Evolutionary conservation across 495 filamentous ascomycete species (phyloP), one percentile per base, ranked within the genome.

Genomic region (Talaromyces proteolyticus): DNA sequence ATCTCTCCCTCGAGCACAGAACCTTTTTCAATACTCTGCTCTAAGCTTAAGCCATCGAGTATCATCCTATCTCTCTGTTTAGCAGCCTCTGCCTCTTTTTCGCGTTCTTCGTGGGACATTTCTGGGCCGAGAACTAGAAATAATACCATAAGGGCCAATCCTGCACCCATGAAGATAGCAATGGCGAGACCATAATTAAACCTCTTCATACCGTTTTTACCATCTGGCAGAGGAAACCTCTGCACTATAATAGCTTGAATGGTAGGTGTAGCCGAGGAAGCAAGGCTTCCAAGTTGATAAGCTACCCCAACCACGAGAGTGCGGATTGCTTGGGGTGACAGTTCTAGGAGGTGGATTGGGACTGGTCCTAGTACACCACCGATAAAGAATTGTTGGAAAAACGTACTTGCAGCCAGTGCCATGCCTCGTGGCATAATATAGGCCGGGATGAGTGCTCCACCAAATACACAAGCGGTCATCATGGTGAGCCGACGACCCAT

Each of bases 241-340:
- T 67, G 54, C 1, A 67, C 71, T 42, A 72, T 66, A 11, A 58
- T 60, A 6, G 57, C 57, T 39, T 71, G 59, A 24, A 72, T 73
- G 0, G 68, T 72, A 0, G 64, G 60, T 3, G 67, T 60, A 6
- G 67, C 63, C 0, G 61, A 62, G 3, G 68, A 66, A 4, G 57
- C 64, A 11, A 69, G 54, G 37, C 69, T 69, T 18, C 65, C 68
- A 17, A 70, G 59, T 53, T 72, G 64, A 42, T 69, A 70, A 12
- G 58, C 65, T 29, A 68, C 20, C 12, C 67, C 64, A 5, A 68
- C 59, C 38, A 65, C 52, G 6, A 70, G 50, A 1, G 61, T 53
- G 23, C 69, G 65, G 10, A 72, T 44, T 6, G 53, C 53, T 3
- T 48, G 53, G 2, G 69, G 64, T 1, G 58, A 60, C 4, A 72